Evolutionary conservation across 352 stramenopile species (phyloP), one percentile per base, ranked within the genome.

Genomic region (Pythium myriotylum): DNA sequence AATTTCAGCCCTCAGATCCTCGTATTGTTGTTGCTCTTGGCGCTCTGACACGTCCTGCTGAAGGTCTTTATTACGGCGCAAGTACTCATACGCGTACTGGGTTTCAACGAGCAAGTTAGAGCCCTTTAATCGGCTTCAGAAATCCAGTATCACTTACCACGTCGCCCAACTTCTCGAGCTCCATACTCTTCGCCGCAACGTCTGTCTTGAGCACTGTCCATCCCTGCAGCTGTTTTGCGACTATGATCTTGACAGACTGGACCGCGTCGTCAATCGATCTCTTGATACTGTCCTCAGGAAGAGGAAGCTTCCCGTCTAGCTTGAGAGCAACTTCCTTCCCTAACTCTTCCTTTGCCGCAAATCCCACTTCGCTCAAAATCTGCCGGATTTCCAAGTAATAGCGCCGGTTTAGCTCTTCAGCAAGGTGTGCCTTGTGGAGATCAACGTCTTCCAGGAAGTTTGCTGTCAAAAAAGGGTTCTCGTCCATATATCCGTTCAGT

Each of bases 321-420:
- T 64, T 74, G 16, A 76, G 70, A 40, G 68, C 70, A 19, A 90
- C 61, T 58, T 92, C 81, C 43, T 85, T 88, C 13, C 65, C 69
- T 45, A 93, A 60, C 27, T 90, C 77, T 53, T 91, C 78, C 17
- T 81, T 77, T 22, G 78, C 80, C 4, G 68, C 71, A 45, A 74
- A 91, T 26, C 77, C 83, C 6, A 86, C 70, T 24, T 93, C 81
- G 45, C 76, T 88, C 37, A 93, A 33, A 46, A 93, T 87, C 32
- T 91, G 84, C 0, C 78, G 79, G 54, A 93, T 86, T 56, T 93
- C 84, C 22, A 91, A 74, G 48, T 88, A 80, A 54, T 93, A 93
- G 2, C 81, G 81, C 19, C 84, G 74, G 47, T 86, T 89, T 46
- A 93, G 63, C 52, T 93, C 84, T 43, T 86, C 77, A 0, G 72